Evolutionary conservation across 139 green algal genomes (phyloP), one percentile per base, ranked within the genome.

Genomic region (Desmodesmus armatus): DNA sequence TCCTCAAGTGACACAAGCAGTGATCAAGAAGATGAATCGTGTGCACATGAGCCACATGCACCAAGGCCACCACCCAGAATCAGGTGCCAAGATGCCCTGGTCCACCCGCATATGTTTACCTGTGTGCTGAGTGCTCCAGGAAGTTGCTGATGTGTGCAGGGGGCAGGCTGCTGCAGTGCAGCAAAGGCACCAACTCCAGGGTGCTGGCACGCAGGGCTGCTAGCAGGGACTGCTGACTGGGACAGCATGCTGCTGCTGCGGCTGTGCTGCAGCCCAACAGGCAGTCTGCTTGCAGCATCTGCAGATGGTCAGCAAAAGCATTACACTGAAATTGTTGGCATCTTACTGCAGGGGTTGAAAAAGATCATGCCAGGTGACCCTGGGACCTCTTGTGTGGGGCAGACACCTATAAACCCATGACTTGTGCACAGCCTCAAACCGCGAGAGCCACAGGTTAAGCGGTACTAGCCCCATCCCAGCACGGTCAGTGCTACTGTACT

Each of bases 121-220:
- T 66, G 33, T 65, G 17, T 78, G 23, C 77, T 83, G 29, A 58
- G 58, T 91, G 91, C 84, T 93, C 90, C 7, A 89, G 44, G 49
- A 93, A 93, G 88, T 93, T 93, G 87, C 85, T 91, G 82, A 92
- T 92, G 84, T 93, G 90, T 1, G 66, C 53, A 3, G 87, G 73
- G 0, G 88, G 90, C 65, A 93, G 47, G 27, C 66, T 84, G 37
- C 55, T 63, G 62, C 88, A 89, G 67, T 89, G 67, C 71, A 90
- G 60, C 76, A 93, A 71, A 2, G 90, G 90, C 0, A 71, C 70
- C 25, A 93, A 55, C 65, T 92, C 90, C 0, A 91, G 80, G 15
- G 70, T 70, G 78, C 90, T 91, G 80, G 86, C 67, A 13, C 87
- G 77, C 70, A 91, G 88, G 23, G 83, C 87, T 69, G 90, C 87